Conservation (phyloP, 2,329 filamentous ascomycete genomes). For the Pseudocercospora ulei region DNA sequence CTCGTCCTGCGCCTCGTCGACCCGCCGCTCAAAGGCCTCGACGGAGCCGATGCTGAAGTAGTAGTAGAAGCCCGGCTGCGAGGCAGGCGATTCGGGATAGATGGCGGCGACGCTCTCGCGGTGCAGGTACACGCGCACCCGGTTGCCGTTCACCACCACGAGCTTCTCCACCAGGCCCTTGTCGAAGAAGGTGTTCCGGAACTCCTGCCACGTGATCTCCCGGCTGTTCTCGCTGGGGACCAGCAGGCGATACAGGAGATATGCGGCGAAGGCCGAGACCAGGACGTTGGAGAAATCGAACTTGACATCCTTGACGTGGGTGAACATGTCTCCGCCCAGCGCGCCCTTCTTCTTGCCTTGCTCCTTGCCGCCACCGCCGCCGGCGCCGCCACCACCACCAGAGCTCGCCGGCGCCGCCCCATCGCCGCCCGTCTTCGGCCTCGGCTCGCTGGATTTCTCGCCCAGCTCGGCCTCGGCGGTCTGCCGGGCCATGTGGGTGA, state of each 20-base stretch:
- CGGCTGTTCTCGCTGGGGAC: slow-evolving; percentile 56
- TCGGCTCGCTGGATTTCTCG: slow-evolving; percentile 30
- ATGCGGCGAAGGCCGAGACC: slow-evolving; percentile 51
- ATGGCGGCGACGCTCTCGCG: slow-evolving; percentile 60
- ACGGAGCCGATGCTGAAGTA: slow-evolving; percentile 94
- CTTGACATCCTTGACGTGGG: slow-evolving; percentile 41
- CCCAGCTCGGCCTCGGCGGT: slow-evolving; percentile 37
- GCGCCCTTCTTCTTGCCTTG: slow-evolving; percentile 33
- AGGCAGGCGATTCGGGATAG: slow-evolving; percentile 66
- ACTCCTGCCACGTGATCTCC: slow-evolving; percentile 97
- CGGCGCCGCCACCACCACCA: slow-evolving; percentile 34
- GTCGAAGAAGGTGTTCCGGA: slow-evolving; percentile 84
- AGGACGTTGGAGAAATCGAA: slow-evolving; percentile 50
- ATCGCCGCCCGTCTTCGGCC: slow-evolving; percentile 41
- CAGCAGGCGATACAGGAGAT: slow-evolving; percentile 54
- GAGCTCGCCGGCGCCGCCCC: slow-evolving; percentile 36
- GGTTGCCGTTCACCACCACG: slow-evolving; percentile 64
- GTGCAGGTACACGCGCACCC: slow-evolving; percentile 71
- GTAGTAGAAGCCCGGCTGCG: slow-evolving; percentile 64
- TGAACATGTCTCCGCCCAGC: slow-evolving; percentile 30
- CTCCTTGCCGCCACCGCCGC: slow-evolving; percentile 32
- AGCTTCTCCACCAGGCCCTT: slow-evolving; percentile 94
- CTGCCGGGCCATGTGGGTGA: slow-evolving; percentile 49
- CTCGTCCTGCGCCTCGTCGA: slow-evolving; percentile 81
- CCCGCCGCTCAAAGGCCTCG: slow-evolving; percentile 78